Percentiles rank a stretch among this genome's conserved stretches.
phyloP scores from a whole-genome alignment of 805 yeast genomes.

The Jamesozyma piceae region DNA sequence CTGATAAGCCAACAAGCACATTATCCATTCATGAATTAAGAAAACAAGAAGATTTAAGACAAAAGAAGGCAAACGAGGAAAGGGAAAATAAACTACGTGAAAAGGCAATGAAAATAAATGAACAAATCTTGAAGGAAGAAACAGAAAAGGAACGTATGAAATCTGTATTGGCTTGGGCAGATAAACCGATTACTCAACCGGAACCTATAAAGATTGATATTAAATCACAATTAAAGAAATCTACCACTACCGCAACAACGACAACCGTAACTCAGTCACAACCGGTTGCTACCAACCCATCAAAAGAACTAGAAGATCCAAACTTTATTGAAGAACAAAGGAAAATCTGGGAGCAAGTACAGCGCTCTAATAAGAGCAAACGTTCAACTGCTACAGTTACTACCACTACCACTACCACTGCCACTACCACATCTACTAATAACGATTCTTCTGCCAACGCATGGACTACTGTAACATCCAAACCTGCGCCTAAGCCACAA shows the following conservation, averaged over 20 bases:
- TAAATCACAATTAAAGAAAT: slow-evolving; percentile 10
- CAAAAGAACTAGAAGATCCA: slow-evolving; percentile 17
- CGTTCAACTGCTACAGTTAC: slow-evolving; percentile 43
- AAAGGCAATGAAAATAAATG: slow-evolving; percentile 16
- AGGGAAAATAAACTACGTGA: slow-evolving; percentile 11
- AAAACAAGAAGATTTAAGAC: neutral
- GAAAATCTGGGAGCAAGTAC: slow-evolving; percentile 42
- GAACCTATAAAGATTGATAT: slow-evolving; percentile 13
- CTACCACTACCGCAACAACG: neutral
- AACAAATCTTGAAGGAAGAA: slow-evolving; percentile 16
- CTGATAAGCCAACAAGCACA: slow-evolving; percentile 12
- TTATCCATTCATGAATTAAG: slow-evolving; percentile 17
- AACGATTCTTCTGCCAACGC: slow-evolving; percentile 16
- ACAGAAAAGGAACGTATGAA: slow-evolving; percentile 14
- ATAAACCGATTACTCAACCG: slow-evolving; percentile 11
- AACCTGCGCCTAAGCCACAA: slow-evolving; percentile 5
- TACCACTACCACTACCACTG: too few species aligned
- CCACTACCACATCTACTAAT: slow-evolving; percentile 23
- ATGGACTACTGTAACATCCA: slow-evolving; percentile 2
- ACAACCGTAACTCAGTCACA: neutral
- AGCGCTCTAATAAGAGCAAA: slow-evolving; percentile 60
- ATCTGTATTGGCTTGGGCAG: slow-evolving; percentile 26
- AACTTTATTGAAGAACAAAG: slow-evolving; percentile 27
- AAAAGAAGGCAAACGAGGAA: slow-evolving; percentile 8
- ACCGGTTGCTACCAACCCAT: neutral